Evolutionary conservation across 169 alveolate species (phyloP).

Genomic region (Cryptosporidium viatorum): DNA sequence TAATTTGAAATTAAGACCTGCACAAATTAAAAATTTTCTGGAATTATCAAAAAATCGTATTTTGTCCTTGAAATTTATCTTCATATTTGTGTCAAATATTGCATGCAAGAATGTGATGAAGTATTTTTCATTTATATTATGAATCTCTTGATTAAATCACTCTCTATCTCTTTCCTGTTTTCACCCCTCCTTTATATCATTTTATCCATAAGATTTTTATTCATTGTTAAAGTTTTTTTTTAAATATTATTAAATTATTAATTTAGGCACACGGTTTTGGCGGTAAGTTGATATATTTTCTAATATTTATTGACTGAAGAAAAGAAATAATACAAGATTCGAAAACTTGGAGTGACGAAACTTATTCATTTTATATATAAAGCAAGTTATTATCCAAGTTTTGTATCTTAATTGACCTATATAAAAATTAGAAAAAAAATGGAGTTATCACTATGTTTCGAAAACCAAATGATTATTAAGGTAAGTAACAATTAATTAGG

Average conservation of each 20-base stretch:
- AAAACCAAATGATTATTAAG: constrained; percentile 43
- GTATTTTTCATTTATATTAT: too few species aligned
- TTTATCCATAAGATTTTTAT: neutral
- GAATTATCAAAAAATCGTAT: neutral
- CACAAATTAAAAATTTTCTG: neutral
- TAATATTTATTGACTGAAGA: neutral
- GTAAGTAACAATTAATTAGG: neutral
- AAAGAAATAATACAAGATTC: neutral
- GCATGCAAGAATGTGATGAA: neutral
- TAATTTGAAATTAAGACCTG: too few species aligned
- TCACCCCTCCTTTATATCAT: neutral
- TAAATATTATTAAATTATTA: too few species aligned
- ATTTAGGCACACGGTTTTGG: neutral
- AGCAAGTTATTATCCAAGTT: neutral
- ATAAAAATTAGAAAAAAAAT: neutral
- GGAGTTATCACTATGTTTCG: constrained; percentile 59
- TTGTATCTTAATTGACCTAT: neutral
- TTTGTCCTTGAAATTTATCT: too few species aligned
- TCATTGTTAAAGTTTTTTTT: neutral
- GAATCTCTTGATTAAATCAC: too few species aligned
- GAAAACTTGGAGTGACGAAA: neutral
- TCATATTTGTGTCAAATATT: neutral
- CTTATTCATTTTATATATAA: neutral
- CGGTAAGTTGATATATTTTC: neutral
- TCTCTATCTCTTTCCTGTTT: neutral